Evolutionary conservation across 176 grass and related monocot species (phyloP).

Genomic region (Aegilops speltoides): DNA sequence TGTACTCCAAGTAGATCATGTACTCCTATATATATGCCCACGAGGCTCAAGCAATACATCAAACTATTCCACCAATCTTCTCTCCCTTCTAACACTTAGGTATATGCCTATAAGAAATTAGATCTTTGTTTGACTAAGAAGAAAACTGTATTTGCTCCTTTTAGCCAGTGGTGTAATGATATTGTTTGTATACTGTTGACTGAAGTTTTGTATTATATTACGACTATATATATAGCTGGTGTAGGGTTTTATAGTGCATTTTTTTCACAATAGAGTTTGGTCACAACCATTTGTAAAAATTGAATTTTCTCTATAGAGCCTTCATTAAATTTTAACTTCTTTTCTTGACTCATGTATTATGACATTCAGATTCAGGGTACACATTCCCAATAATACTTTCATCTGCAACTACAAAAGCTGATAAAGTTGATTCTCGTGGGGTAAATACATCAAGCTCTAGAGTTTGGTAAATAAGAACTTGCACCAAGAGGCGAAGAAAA

Average conservation of each 20-base stretch:
- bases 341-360: constrained; percentile 16
- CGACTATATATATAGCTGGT: too few relatives aligned
- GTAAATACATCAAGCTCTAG: constrained; percentile 84
- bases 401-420: constrained; percentile 91
- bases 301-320: too few relatives aligned
- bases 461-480: constrained; percentile 91
- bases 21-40: too few relatives aligned
- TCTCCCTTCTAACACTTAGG: too few relatives aligned
- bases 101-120: not conserved
- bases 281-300: too few relatives aligned
- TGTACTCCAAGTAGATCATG: too few relatives aligned
- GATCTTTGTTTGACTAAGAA: not conserved
- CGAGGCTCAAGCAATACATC: too few relatives aligned
- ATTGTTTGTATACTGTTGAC: not conserved
- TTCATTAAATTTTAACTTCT: not conserved
- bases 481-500: constrained; percentile 95
- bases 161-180: not conserved
- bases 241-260: too few relatives aligned
- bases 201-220: not conserved
- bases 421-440: constrained; percentile 87
- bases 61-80: too few relatives aligned
- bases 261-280: too few relatives aligned
- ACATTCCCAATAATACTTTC: constrained; percentile 89
- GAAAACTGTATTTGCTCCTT: not conserved
- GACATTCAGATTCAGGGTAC: constrained; percentile 74